Percentiles rank a stretch among this genome's conserved stretches.
These are phyloP conservation scores for Mucor piriformis DNA, from an alignment of 371 early-diverging fungal species.

Conservation along the genomic window DNA sequence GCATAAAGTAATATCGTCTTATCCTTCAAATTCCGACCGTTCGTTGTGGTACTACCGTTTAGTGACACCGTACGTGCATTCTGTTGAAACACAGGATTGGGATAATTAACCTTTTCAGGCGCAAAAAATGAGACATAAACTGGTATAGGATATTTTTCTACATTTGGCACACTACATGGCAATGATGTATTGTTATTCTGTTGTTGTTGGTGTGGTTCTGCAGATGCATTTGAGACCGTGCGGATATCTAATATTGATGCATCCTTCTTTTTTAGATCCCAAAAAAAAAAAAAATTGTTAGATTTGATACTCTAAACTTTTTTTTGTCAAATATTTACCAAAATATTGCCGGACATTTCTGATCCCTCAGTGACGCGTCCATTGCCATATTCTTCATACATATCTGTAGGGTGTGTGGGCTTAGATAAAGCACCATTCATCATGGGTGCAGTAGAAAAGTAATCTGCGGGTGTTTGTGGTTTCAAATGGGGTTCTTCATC, in stretches of 20 bases:
- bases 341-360: too few species aligned
- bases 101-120: constrained; percentile 23
- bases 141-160: constrained; percentile 26
- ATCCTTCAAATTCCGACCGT: constrained; percentile 28
- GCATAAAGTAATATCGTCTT: constrained; percentile 32
- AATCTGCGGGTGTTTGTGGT: neutral
- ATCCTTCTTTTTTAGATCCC: neutral
- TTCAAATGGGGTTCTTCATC: neutral
- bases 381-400: neutral
- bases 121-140: constrained; percentile 23
- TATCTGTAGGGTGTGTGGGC: too few species aligned
- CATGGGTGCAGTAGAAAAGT: too few species aligned
- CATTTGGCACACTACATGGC: constrained; percentile 14
- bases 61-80: constrained; percentile 7
- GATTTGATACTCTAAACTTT: too few species aligned
- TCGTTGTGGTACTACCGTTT: neutral
- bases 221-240: constrained; percentile 10
- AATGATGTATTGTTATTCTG: constrained; percentile 11
- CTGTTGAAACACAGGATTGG: constrained; percentile 18
- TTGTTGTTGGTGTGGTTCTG: constrained; percentile 20
- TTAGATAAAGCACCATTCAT: too few species aligned
- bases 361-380: too few species aligned
- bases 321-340: too few species aligned
- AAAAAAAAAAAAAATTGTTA: too few species aligned
- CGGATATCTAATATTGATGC: neutral